Percentiles rank a stretch among this genome's conserved stretches.
These are phyloP conservation scores for Aspergillus sp. DNA, from an alignment of 2,329 filamentous ascomycete species.

Conservation along the genomic window DNA sequence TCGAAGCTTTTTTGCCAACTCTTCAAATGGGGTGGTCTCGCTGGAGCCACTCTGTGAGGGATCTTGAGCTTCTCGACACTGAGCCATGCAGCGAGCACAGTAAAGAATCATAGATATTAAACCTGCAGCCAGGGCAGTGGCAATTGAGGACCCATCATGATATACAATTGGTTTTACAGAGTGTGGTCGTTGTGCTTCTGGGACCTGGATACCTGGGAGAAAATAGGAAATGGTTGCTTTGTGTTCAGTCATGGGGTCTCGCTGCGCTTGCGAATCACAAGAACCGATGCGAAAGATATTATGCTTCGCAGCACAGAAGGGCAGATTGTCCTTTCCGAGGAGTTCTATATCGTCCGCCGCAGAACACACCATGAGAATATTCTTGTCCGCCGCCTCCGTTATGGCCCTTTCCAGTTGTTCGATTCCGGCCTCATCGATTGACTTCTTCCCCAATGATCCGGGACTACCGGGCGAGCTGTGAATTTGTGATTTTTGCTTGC, in stretches of 20 bases:
- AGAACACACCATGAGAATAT: neutral
- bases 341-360: conserved; percentile 6
- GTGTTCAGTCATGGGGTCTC: neutral
- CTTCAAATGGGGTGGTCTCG: fast-evolving
- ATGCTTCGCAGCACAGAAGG: neutral
- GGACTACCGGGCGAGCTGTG: neutral
- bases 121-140: too few species aligned
- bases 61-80: too few species aligned
- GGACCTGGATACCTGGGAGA: too few species aligned
- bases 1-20: too few species aligned
- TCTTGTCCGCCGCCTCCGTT: neutral
- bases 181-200: too few species aligned
- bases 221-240: neutral
- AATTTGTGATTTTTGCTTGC: neutral
- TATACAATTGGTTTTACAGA: too few species aligned
- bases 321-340: neutral
- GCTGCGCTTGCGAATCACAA: neutral
- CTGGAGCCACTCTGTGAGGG: too few species aligned
- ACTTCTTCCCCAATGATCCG: neutral
- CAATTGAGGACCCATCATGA: too few species aligned
- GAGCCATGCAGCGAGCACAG: too few species aligned
- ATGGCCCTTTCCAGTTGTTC: conserved; percentile 2
- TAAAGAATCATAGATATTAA: too few species aligned
- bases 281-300: conserved; percentile 7
- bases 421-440: neutral